Conservation (phyloP, 768 basidiomycete species). For the Tylopilus subfusipes region DNA sequence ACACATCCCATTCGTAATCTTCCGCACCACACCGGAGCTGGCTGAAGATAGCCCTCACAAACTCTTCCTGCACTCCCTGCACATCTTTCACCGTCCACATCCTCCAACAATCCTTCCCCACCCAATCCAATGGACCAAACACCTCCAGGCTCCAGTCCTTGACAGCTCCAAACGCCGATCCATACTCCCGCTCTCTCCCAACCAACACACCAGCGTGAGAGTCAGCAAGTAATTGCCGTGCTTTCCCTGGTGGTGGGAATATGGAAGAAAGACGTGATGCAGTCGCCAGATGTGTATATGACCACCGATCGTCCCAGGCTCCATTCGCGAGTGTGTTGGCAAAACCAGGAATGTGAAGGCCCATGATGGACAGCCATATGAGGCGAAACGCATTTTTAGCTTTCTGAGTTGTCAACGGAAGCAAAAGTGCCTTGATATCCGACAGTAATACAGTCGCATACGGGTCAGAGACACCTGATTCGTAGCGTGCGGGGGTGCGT, state of each 20-base stretch:
- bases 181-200: constrained; percentile 61
- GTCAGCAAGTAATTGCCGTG: constrained; percentile 44
- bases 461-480: constrained; percentile 55
- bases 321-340: constrained; percentile 37
- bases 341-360: constrained; percentile 71
- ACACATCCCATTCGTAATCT: constrained; percentile 62
- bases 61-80: constrained; percentile 42
- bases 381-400: constrained; percentile 59
- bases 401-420: constrained; percentile 40
- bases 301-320: constrained; percentile 72
- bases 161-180: constrained; percentile 62
- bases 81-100: constrained; percentile 52
- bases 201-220: constrained; percentile 63
- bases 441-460: constrained; percentile 70
- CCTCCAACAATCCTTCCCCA: constrained; percentile 31
- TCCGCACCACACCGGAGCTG: constrained; percentile 48
- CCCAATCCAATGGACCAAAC: constrained; percentile 52
- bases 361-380: constrained; percentile 67
- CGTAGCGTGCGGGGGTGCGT: constrained; percentile 53
- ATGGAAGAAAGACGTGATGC: constrained; percentile 45
- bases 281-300: constrained; percentile 43
- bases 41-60: constrained; percentile 57
- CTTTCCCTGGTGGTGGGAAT: constrained; percentile 43
- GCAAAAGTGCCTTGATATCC: constrained; percentile 60
- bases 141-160: constrained; percentile 60